Conservation (phyloP, 192 early-diverging fungal genomes). For the Powellomyces hirtus region DNA sequence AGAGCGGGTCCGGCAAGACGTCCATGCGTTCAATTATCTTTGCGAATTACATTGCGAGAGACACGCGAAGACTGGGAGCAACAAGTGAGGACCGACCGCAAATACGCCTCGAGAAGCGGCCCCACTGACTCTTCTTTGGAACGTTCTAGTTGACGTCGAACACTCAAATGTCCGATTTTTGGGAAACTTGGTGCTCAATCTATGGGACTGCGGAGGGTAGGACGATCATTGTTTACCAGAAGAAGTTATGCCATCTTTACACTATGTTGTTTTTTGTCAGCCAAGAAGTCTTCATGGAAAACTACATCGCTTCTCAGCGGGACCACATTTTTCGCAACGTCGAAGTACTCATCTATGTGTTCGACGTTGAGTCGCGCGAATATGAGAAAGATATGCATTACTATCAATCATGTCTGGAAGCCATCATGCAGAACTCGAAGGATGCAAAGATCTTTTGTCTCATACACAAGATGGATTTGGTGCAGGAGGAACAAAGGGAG, state of each 20-base stretch:
- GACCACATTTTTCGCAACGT: constrained; percentile 98
- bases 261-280: constrained; percentile 32
- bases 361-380: constrained; percentile 92
- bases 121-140: neutral
- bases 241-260: neutral
- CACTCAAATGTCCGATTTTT: constrained; percentile 94
- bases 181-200: constrained; percentile 92
- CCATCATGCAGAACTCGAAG: constrained; percentile 73
- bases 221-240: neutral
- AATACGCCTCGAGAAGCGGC: too few relatives aligned
- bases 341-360: constrained; percentile 98
- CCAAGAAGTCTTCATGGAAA: constrained; percentile 95
- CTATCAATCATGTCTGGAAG: constrained; percentile 84
- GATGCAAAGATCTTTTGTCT: constrained; percentile 95
- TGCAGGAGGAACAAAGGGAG: constrained; percentile 71
- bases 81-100: too few relatives aligned
- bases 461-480: constrained; percentile 98
- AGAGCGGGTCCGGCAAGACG: constrained; percentile 95
- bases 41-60: constrained; percentile 92
- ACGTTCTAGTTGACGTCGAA: constrained; percentile 84
- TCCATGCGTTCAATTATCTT: constrained; percentile 99
- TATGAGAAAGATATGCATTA: constrained; percentile 88
- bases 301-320: constrained; percentile 86
- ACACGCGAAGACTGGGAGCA: constrained; percentile 91
- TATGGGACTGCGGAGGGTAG: constrained; percentile 79